Base-by-base conservation (phyloP, 768 basidiomycete genomes). In the Lactarius indigo region DNA sequence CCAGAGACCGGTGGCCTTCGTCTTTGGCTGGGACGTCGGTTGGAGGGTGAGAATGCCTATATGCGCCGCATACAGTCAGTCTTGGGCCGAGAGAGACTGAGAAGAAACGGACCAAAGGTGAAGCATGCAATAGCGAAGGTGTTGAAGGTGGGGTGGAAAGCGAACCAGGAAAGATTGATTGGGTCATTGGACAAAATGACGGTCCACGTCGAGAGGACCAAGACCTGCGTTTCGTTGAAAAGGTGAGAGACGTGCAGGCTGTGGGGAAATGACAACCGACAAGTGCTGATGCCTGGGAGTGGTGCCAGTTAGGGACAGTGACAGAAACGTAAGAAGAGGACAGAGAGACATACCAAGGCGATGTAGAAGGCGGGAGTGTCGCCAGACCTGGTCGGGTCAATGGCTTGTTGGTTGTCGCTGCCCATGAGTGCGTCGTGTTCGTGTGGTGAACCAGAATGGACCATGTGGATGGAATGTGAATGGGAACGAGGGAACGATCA, bases 1-100 rank as follows among this genome's bases (percentile, higher is more conserved):
- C 17, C 79, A 73, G 4, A 94, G 80, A 0, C 90, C 91, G 1
- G 85, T 84, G 10, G 83, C 80, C 76, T 91, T 89, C 47, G 85
- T 84, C 72, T 78, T 80, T 3, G 87, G 86, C 59, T 85, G 84
- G 4, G 86, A 83, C 13, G 90, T 90, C 1, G 88, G 88, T 69
- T 89, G 92, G 13, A 89, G 85, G 28, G 91, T 91, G 71, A 90
- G 73, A 52, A 94, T 85, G 8, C 87, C 91, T 91, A 71, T 44
- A 39, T 37, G 50, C 56, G 56, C 26, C 26, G 20, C 41, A 44
- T 33, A 57, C 37, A 31, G 54, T 41, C 26, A 55, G 61, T 39
- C 6, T 30, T 42, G 13, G 8, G n/a, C 5, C 20, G 60, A 39
- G 26, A 20, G 58, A 20, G 31, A 28, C 41, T 28, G 56, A n/a